phyloP scores from a whole-genome alignment of 2,329 filamentous ascomycete genomes.

The Fusarium metavorans region DNA sequence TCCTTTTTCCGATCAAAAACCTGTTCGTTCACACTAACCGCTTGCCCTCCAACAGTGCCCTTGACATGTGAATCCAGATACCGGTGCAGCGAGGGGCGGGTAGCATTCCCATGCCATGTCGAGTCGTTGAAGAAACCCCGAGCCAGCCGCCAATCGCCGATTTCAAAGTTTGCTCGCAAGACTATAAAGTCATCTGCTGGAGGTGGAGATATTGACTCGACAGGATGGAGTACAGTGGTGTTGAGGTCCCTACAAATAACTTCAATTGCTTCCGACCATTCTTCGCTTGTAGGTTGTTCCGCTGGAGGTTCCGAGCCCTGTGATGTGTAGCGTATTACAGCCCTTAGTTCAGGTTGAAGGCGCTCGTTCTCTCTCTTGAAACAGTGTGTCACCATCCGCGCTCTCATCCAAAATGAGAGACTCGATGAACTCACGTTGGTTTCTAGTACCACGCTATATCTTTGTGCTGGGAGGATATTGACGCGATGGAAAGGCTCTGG shows the following conservation, averaged over 20 bases:
- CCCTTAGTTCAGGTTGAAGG: constrained; percentile 48
- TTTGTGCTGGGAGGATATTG: constrained; percentile 76
- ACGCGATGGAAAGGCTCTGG: constrained; percentile 70
- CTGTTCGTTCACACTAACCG: constrained; percentile 46
- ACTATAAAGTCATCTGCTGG: constrained; percentile 56
- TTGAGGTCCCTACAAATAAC: constrained; percentile 67
- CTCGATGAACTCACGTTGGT: constrained; percentile 64
- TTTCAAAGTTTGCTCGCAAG: constrained; percentile 67
- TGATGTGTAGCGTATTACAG: constrained; percentile 47
- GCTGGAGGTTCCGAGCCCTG: background rate
- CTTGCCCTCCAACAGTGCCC: constrained; percentile 9
- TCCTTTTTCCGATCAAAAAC: constrained; percentile 47
- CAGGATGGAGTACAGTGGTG: constrained; percentile 58
- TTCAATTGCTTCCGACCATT: constrained; percentile 62
- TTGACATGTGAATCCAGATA: constrained; percentile 45
- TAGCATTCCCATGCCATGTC: constrained; percentile 58
- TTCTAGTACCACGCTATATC: constrained; percentile 75
- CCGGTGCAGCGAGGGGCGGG: constrained; percentile 52
- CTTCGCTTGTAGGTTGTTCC: constrained; percentile 53
- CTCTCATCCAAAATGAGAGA: constrained; percentile 73
- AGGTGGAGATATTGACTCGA: constrained; percentile 50
- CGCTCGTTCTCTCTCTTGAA: constrained; percentile 49
- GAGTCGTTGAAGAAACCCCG: constrained; percentile 67
- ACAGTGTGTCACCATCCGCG: constrained; percentile 58
- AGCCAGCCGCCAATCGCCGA: constrained; percentile 64